These are phyloP conservation scores for Benincasa hispida DNA, from an alignment of 306 rosid genomes.

Conservation along the genomic window DNA sequence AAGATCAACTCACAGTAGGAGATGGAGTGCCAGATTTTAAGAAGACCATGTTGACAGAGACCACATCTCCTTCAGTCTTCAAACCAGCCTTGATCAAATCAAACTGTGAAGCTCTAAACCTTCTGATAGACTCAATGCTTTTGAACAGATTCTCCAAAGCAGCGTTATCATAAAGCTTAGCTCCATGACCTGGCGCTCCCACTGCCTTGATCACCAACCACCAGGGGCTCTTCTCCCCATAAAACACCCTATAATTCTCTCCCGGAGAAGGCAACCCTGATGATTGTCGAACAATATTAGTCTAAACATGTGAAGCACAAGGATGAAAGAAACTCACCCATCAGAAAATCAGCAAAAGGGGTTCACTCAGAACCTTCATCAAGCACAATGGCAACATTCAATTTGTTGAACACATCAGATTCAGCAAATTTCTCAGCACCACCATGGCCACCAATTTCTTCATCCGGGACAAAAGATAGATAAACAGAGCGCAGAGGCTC, in stretches of 20 bases:
- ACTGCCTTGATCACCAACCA: constrained; percentile 79
- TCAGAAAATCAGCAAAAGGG: neutral
- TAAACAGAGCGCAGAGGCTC: constrained; percentile 42
- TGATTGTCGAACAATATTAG: neutral
- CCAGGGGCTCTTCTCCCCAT: constrained; percentile 74
- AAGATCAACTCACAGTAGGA: constrained; percentile 56
- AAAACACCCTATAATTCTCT: constrained; percentile 53
- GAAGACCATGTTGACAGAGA: constrained; percentile 73
- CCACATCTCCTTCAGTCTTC: constrained; percentile 69
- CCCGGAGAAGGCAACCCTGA: constrained; percentile 63
- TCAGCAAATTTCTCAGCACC: constrained; percentile 48
- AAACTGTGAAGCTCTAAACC: constrained; percentile 73
- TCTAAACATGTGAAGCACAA: neutral
- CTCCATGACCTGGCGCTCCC: constrained; percentile 92
- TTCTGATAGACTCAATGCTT: constrained; percentile 67
- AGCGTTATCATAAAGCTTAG: constrained; percentile 82
- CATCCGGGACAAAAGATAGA: constrained; percentile 72
- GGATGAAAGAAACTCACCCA: neutral
- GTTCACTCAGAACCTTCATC: constrained; percentile 51
- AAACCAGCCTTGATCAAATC: constrained; percentile 74
- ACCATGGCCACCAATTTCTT: constrained; percentile 76
- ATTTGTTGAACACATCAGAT: constrained; percentile 32
- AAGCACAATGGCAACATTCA: constrained; percentile 69
- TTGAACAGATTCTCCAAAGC: constrained; percentile 88
- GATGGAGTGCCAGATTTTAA: constrained; percentile 84